Conservation (phyloP, 768 basidiomycete genomes). For the Psilocybe azurescens region DNA sequence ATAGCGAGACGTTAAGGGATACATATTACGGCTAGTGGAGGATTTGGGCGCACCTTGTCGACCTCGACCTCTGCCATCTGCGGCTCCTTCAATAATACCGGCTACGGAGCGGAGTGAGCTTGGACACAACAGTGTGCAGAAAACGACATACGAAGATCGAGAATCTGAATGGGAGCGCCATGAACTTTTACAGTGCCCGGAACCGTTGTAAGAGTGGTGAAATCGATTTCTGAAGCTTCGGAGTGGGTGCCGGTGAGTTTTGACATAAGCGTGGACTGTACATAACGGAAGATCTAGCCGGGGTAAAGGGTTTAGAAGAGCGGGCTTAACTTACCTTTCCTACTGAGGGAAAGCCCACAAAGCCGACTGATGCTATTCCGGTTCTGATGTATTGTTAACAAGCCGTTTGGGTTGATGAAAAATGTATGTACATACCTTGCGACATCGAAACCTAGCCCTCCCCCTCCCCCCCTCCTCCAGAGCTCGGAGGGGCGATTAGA, state of each 20-base stretch:
- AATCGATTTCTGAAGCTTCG: conserved; percentile 95
- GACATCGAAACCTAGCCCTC: conserved; percentile 95
- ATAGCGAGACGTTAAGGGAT: conserved; percentile 9
- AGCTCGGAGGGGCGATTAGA: conserved; percentile 77
- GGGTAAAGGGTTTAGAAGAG: neutral
- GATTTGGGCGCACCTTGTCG: conserved; percentile 71
- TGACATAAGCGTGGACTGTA: conserved; percentile 90
- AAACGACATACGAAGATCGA: conserved; percentile 77
- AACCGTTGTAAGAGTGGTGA: conserved; percentile 94
- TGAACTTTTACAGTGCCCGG: conserved; percentile 95
- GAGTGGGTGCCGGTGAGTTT: conserved; percentile 97
- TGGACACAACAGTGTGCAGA: neutral
- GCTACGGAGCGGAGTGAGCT: conserved; percentile 45
- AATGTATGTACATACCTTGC: conserved; percentile 53
- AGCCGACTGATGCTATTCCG: conserved; percentile 96
- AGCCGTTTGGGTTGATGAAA: neutral
- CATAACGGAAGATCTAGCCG: conserved; percentile 11
- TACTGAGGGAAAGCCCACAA: conserved; percentile 92
- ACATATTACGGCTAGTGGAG: neutral
- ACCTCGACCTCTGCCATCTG: conserved; percentile 95
- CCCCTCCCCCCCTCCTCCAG: conserved; percentile 90
- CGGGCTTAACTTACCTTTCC: conserved; percentile 68
- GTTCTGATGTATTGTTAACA: conserved; percentile 53
- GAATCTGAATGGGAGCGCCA: conserved; percentile 94
- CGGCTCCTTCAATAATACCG: conserved; percentile 98